Base-by-base conservation (phyloP, 2,329 filamentous ascomycete genomes). In the Penicillium sp. region DNA sequence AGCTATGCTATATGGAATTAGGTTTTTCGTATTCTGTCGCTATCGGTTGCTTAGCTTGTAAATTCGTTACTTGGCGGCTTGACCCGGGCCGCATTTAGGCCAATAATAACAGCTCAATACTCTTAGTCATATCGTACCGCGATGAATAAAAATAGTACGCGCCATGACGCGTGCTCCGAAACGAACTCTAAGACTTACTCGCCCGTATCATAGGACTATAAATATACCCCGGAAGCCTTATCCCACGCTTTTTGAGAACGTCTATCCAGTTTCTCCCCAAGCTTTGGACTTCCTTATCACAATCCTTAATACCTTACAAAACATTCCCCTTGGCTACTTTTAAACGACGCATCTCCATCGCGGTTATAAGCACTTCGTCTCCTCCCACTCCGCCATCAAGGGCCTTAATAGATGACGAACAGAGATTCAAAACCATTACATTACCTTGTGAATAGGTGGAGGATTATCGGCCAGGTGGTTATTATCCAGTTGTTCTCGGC, bases 401-500 rank as follows among this genome's bases (percentile, higher is more conserved):
- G 36, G 42, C 40, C 52, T 26, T 43, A 17, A 45, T 11, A 35
- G 43, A 54, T 50, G 53, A 50, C 33, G 54, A 61, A 45, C 37
- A 19, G 53, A 36, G 59, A 57, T 63, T 65, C 50, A 56, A 58
- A 45, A 30, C 47, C 9, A 62, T 65, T 53, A 59, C 53, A 47
- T 53, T 56, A 50, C 61, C 60, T 37, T 63, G 56, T 56, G 61
- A 63, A 33, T 65, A 56, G 57, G 57, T 66, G 26, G 63, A 66
- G 48, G 57, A 62, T 51, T 79, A 78, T 58, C 64, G 54, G 8
- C 67, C 65, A n/a, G 76, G 75, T 9, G 74, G 76, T 19, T 78
- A 71, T 54, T 76, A 80, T 62, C 76, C 78, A 5, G 68, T 77
- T 12, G 57, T 63, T 10, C 64, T 80, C 11, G 75, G 74, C 26